Evolutionary conservation across 2,329 filamentous ascomycete genomes (phyloP), one percentile per base, ranked within the genome.

Genomic region (Aspergillus calidoustus): DNA sequence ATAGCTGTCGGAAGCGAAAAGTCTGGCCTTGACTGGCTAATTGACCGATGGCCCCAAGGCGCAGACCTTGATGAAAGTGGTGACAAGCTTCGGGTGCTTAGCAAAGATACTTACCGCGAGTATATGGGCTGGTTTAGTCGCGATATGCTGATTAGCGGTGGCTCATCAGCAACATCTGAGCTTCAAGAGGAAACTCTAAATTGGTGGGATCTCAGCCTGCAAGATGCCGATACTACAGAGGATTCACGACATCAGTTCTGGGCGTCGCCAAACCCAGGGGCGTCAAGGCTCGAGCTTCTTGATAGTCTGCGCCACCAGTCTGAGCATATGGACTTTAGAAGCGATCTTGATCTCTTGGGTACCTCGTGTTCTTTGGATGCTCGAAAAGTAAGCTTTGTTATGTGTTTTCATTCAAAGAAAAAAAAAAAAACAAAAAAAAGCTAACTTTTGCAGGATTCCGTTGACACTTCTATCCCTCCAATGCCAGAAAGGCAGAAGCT

Each of bases 1-100:
- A 93, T 98, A 77, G 92, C 90, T 0, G 87, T 99, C 9, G 96
- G 95, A 5, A 95, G 97, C 73, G 83, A 87, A n/a, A 91, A 91
- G 68, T 91, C 91, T 22, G 94, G 95, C 0, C 85, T 96, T 49
- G 91, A 94, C 69, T 99, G 96, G 94, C 91, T 96, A 69, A 88
- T 90, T 68, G 87, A 89, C 52, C 85, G 89, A 60, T 94, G 89
- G 87, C 91, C 91, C 8, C 85, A 84, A 49, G 91, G 91, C 0
- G 83, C 83, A 25, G 91, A 94, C 70, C 71, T 89, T 3, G 89
- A 94, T 69, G 81, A 85, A 56, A 76, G 88, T 49, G 89, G 90
- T 2, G 83, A 91, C 58, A 84, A 84, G 9, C 82, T 94, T 47
- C 88, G 93, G 25, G 91, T 97, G 11, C 82, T 94, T 56, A 99